Conservation (phyloP, 1,284 basidiomycete genomes). For the Xerocomus minutiporus region DNA sequence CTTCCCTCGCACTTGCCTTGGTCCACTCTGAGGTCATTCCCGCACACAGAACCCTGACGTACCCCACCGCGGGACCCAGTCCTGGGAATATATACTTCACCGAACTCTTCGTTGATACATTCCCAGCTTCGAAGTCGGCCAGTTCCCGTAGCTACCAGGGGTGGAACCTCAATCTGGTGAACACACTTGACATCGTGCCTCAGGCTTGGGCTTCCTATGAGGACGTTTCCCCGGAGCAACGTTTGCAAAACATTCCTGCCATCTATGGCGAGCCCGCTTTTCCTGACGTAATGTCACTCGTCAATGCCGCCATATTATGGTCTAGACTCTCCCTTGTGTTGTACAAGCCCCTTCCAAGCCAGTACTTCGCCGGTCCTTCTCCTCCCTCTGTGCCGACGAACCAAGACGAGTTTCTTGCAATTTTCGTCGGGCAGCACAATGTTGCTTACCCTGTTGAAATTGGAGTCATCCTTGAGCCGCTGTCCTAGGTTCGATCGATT, state of each 20-base stretch:
- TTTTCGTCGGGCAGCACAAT: background rate
- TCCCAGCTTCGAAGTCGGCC: background rate
- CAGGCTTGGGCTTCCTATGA: conserved; percentile 2
- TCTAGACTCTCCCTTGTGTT: background rate
- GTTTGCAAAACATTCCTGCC: conserved; percentile 7
- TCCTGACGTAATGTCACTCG: background rate
- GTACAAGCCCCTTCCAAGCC: background rate
- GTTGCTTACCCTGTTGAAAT: background rate
- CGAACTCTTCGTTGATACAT: background rate
- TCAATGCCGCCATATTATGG: background rate
- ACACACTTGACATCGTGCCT: background rate
- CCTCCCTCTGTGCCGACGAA: background rate
- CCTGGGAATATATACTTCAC: background rate
- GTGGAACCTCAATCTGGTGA: conserved; percentile 17
- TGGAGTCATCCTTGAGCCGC: background rate
- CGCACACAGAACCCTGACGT: background rate
- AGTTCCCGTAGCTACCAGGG: conserved; percentile 2
- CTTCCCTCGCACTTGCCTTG: conserved; percentile 1
- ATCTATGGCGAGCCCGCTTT: conserved; percentile 3
- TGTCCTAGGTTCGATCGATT: background rate
- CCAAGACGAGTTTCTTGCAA: background rate
- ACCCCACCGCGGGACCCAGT: conserved; percentile 5
- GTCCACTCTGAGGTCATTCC: background rate
- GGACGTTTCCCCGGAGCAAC: background rate
- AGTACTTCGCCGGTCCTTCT: background rate